phyloP scores from a whole-genome alignment of 257 asterid species.

The Plantago elongata region DNA sequence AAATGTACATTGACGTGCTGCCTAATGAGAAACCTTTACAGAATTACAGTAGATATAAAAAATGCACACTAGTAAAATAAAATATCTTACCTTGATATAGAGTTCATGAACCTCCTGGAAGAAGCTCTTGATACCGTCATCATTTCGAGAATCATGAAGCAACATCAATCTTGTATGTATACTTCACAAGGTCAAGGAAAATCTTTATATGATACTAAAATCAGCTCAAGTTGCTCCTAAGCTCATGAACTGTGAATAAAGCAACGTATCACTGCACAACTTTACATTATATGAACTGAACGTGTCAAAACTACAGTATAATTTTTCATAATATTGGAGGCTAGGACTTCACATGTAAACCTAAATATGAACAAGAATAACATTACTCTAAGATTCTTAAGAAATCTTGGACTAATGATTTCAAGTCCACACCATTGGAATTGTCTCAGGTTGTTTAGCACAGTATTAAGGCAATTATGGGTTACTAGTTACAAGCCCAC shows the following conservation, averaged over 20 bases:
- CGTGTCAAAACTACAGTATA: background rate
- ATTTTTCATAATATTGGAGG: too few relatives aligned
- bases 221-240: background rate
- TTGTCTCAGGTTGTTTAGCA: too few relatives aligned
- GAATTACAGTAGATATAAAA: too few relatives aligned
- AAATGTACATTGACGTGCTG: too few relatives aligned
- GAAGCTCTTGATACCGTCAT: constrained; percentile 97
- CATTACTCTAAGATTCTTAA: too few relatives aligned
- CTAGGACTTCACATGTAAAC: too few relatives aligned
- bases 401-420: too few relatives aligned
- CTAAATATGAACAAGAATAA: too few relatives aligned
- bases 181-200: constrained; percentile 36
- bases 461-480: too few relatives aligned
- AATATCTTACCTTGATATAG: constrained; percentile 62
- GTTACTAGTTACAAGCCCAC: too few relatives aligned
- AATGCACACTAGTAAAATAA: background rate
- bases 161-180: constrained; percentile 93
- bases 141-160: constrained; percentile 97
- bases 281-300: background rate
- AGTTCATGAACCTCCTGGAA: constrained; percentile 96
- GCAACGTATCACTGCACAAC: background rate
- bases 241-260: background rate
- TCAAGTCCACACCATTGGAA: too few relatives aligned
- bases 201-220: background rate
- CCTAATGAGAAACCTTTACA: too few relatives aligned